Base-by-base conservation (phyloP, 495 filamentous ascomycete genomes). In the Aspergillus bertholletiae region DNA sequence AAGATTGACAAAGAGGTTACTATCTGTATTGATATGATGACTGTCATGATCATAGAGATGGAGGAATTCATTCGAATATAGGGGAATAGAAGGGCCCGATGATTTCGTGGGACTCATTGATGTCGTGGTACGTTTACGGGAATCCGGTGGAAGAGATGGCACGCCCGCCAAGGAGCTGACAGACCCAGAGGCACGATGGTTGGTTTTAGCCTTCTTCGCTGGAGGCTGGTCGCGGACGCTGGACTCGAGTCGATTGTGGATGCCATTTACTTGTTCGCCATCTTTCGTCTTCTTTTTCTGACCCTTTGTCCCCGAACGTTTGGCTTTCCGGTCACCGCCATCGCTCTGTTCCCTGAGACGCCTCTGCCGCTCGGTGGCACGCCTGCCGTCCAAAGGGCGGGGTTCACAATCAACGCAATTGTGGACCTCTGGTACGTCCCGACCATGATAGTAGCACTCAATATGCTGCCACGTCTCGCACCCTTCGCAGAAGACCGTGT, bases 381-480 rank as follows among this genome's bases (percentile, higher is more conserved):
- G 75, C 58, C 86, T 80, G 37, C 73, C 70, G 68, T 97, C 88
- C 59, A 96, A 62, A 40, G 63, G 62, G 57, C 90, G 80, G 17
- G 93, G 90, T 54, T 85, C 77, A 72, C 94, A 99, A 55, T 94
- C 91, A 49, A 80, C 80, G 73, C 94, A 99, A 59, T 84, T 86
- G 72, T 99, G 96, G 60, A 85, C 81, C 20, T 88, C 81, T 35
- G 90, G 93, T 41, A 95, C 86, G 32, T 83, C 80, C 46, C 79
- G 80, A 48, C 83, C 75, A 46, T 88, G 85, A 66, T 96, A 95
- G 72, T 96, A 97, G 74, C 94, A 99, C 61, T 89, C 83, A 57
- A 95, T 92, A 72, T 99, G 94, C 72, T 99, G 94, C 94, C 94
- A 99, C 40, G 90, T 95, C 66, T 96, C 88, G 74, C 94, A 99